These are phyloP conservation scores for Agaricus subrufescens DNA, from an alignment of 768 basidiomycete species.

Conservation along the genomic window DNA sequence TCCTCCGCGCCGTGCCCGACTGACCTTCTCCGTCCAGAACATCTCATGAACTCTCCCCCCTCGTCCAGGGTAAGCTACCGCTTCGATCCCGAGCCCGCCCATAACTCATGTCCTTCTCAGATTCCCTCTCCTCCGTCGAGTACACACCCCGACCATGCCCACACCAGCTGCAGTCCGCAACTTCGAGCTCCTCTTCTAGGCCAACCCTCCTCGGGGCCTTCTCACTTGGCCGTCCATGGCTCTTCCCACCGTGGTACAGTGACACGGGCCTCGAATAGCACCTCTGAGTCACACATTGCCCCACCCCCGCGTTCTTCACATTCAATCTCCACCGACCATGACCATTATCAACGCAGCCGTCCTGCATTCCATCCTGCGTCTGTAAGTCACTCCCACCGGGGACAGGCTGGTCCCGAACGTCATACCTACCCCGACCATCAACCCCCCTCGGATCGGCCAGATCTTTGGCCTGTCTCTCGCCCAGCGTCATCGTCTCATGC, in stretches of 20 bases:
- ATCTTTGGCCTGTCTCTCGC: constrained; percentile 15
- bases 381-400: neutral
- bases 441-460: constrained; percentile 4
- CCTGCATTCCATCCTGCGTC: neutral
- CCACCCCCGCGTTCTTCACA: neutral
- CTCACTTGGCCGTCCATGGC: neutral
- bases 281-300: neutral
- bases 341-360: neutral
- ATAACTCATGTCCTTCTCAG: neutral
- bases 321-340: neutral
- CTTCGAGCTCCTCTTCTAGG: neutral
- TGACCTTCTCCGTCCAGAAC: constrained; percentile 12
- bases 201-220: neutral
- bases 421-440: constrained; percentile 1
- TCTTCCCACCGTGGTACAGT: neutral
- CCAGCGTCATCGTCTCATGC: constrained; percentile 6
- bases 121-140: neutral
- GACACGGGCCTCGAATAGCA: neutral
- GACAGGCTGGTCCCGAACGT: neutral
- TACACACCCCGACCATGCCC: neutral
- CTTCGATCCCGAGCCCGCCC: neutral
- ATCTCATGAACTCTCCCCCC: constrained; percentile 11
- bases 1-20: neutral
- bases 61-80: neutral
- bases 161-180: neutral